Conservation (phyloP, 495 filamentous ascomycete genomes). For the Trichoderma parareesei region DNA sequence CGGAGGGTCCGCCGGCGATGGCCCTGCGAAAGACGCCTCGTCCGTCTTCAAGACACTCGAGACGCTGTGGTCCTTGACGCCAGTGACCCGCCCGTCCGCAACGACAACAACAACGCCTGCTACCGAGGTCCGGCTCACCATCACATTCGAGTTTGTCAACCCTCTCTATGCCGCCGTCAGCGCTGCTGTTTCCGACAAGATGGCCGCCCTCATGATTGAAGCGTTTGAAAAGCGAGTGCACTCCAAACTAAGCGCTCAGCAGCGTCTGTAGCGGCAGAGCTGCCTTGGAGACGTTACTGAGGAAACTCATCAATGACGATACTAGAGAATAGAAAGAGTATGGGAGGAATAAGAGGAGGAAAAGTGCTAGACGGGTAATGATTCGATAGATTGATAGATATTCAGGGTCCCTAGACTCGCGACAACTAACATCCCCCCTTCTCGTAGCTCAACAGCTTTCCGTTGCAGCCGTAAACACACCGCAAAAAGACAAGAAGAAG, state of each 20-base stretch:
- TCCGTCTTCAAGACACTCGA: constrained; percentile 64
- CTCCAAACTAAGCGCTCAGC: neutral
- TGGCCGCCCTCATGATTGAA: constrained; percentile 80
- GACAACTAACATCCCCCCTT: neutral
- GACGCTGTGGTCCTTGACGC: constrained; percentile 59
- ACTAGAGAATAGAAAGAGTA: neutral
- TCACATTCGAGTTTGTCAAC: constrained; percentile 78
- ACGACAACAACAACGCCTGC: constrained; percentile 20
- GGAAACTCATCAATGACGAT: neutral
- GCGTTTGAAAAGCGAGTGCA: constrained; percentile 60
- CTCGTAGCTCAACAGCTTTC: neutral
- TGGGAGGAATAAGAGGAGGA: neutral
- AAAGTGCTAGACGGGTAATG: neutral
- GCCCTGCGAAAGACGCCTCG: constrained; percentile 31
- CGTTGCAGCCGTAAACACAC: neutral
- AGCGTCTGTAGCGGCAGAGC: neutral
- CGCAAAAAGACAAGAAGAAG: neutral
- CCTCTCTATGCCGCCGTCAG: constrained; percentile 75
- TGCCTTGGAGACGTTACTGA: neutral
- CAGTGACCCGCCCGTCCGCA: neutral
- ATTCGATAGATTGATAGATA: neutral
- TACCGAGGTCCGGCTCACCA: constrained; percentile 64
- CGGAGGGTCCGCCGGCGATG: constrained; percentile 43
- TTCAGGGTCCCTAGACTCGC: neutral
- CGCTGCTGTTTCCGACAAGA: constrained; percentile 68